Evolutionary conservation across 2,329 filamentous ascomycete genomes (phyloP), one percentile per base, ranked within the genome.

Genomic region (Aspergillus sp.): DNA sequence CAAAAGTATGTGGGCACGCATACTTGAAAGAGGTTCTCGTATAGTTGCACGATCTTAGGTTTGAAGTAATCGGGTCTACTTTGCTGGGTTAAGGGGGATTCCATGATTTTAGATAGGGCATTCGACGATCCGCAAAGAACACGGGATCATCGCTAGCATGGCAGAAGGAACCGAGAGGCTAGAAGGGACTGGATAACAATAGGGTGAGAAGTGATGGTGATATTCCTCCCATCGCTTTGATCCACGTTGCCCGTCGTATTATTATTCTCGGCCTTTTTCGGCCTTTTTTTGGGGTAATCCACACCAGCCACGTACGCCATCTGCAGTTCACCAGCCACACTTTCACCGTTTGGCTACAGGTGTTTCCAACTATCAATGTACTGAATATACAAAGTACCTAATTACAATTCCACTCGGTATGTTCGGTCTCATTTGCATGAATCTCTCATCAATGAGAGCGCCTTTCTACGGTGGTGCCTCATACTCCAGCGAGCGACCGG

Each of bases 71-170:
- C 90, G 56, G 94, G 95, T 70, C 92, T 87, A 77, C 87, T 87
- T 83, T 97, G 92, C 78, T 96, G 92, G 58, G 93, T 96, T 73
- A 99, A 85, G 65, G 95, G 95, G 74, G 94, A 98, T 81, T 96
- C 91, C 91, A 96, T 96, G 57, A 51, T 70, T 68, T 59, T 63
- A 50, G 59, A 59, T 42, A 47, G 54, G 26, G 54, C 29, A 58
- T 42, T 60, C 36, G 56, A 58, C 59, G 63, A 66, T 67, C 64
- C 64, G 63, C 61, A 58, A 54, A 54, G 55, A 56, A 59, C 55
- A 59, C 60, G 54, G 31, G 57, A 63, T 54, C 56, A 63, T 65
- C 56, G 50, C 62, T 60, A 62, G 60, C 63, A 67, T 67, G 58
- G 49, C 56, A 65, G 56, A 57, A 55, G 49, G 29, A 39, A 47